A percentile compares a stretch with the other conserved stretches of the same genome.
These are phyloP conservation scores for Hordeum marinum DNA, from an alignment of 176 grass and related monocot genomes.

Conservation along the genomic window DNA sequence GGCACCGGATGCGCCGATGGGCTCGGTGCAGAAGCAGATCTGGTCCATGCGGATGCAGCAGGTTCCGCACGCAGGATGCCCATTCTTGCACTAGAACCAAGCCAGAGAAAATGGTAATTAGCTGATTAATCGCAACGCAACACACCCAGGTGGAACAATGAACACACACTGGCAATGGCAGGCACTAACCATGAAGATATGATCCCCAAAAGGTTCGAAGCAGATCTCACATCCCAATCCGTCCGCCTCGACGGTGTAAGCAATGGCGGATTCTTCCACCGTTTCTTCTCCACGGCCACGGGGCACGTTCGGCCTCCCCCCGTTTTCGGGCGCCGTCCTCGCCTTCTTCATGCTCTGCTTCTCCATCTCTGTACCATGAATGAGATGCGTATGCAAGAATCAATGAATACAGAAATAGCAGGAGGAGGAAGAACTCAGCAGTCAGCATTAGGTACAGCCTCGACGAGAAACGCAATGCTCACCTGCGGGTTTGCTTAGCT, in stretches of 20 bases:
- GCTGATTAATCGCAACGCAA: not conserved
- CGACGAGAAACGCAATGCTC: not conserved
- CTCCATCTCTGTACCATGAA: too few relatives aligned
- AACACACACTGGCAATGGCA: not conserved
- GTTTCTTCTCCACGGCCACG: too few relatives aligned
- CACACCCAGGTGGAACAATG: not conserved
- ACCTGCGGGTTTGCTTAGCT: not conserved
- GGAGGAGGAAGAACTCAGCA: not conserved
- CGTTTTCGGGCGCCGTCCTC: not conserved
- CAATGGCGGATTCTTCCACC: not conserved
- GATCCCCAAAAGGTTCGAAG: not conserved
- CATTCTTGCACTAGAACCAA: not conserved
- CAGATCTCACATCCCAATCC: not conserved
- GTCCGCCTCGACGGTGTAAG: not conserved
- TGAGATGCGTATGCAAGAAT: too few relatives aligned
- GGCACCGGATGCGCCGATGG: not conserved
- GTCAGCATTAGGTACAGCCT: too few relatives aligned
- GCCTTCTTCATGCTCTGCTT: not conserved
- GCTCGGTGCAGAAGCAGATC: not conserved
- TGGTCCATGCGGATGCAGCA: not conserved
- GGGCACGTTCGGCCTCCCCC: not conserved
- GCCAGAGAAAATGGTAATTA: not conserved
- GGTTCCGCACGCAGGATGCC: not conserved
- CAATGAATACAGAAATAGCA: not conserved
- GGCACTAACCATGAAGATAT: not conserved